Evolutionary conservation across 1,139 yeast genomes (phyloP), one percentile per base, ranked within the genome.

Genomic region (Suhomyces atakaporum): DNA sequence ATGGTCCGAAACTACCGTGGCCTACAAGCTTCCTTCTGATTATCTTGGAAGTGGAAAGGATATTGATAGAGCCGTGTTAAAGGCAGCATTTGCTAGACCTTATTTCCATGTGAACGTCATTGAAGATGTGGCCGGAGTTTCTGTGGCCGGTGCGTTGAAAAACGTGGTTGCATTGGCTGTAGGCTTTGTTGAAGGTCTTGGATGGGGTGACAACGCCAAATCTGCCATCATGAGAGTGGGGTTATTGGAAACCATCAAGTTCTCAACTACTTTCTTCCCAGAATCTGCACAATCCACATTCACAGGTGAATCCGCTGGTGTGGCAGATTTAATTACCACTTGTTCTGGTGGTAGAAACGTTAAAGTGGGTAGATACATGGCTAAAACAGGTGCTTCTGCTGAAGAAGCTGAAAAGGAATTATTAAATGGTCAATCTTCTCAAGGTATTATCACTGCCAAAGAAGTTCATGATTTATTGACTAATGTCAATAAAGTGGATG

Each of bases 141-240:
- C 75, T 7, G 68, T 69, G n/a, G 76, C 76, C 8, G 77, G 77
- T 33, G 77, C 77, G 2, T 60, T 71, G 47, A 71, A 71, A 55
- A 71, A 71, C 42, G 56, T 71, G 16, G 76, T 71, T 22, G 77
- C 77, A 4, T 60, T 68, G 40, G 72, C 75, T 7, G 77, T 69
- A 16, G 77, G 77, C 5, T 69, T 71, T 36, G 76, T 71, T 25
- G 75, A 69, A 46, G 77, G 77, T 19, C 58, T 61, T 38, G 74
- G 74, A 16, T 71, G 77, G 77, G 77, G 77, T 46, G 77, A 71
- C 51, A 71, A 71, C 45, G 77, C 77, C 33, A 71, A 71, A 51
- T 66, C 75, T 11, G 77, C 76, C 29, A 63, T 71, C 38, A 71
- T 71, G 77, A 58, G 77, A 51, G 63, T 69, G 35, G 77, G 77